These are phyloP conservation scores for Debaryomyces sp. DNA, from an alignment of 1,139 yeast species.

Conservation along the genomic window DNA sequence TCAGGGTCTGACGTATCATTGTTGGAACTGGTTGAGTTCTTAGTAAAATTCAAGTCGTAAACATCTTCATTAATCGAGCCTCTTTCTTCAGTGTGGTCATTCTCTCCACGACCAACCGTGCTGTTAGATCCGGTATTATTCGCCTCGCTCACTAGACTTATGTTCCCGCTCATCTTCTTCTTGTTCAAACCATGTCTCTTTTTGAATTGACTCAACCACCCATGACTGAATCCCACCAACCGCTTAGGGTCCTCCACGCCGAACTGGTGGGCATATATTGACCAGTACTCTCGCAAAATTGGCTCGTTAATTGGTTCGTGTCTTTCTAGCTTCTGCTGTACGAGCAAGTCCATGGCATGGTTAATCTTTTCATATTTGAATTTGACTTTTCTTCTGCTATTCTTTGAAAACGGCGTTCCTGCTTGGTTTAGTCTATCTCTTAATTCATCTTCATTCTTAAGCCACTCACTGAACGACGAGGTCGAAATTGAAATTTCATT, in stretches of 20 bases:
- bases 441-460: conserved; percentile 53
- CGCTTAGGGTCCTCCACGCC: conserved; percentile 66
- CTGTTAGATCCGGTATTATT: conserved; percentile 6
- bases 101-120: neutral
- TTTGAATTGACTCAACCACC: conserved; percentile 63
- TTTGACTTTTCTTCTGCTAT: conserved; percentile 49
- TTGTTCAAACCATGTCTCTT: conserved; percentile 57
- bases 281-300: conserved; percentile 58
- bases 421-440: conserved; percentile 44
- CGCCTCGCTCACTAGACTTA: conserved; percentile 4
- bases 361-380: conserved; percentile 61
- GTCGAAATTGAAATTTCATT: conserved; percentile 55
- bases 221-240: conserved; percentile 56
- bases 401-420: conserved; percentile 38
- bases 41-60: conserved; percentile 13
- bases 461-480: conserved; percentile 62
- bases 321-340: conserved; percentile 44
- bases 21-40: conserved; percentile 7
- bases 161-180: conserved; percentile 32
- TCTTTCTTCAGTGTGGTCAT: neutral
- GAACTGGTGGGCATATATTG: conserved; percentile 53
- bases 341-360: conserved; percentile 58
- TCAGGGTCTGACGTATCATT: conserved; percentile 14
- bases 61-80: conserved; percentile 8
- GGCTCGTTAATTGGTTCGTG: conserved; percentile 58